A percentile compares a stretch with the other conserved stretches of the same genome.
These are phyloP conservation scores for Sphaerulina vaccinii DNA, from an alignment of 2,329 filamentous ascomycete genomes.

Conservation along the genomic window DNA sequence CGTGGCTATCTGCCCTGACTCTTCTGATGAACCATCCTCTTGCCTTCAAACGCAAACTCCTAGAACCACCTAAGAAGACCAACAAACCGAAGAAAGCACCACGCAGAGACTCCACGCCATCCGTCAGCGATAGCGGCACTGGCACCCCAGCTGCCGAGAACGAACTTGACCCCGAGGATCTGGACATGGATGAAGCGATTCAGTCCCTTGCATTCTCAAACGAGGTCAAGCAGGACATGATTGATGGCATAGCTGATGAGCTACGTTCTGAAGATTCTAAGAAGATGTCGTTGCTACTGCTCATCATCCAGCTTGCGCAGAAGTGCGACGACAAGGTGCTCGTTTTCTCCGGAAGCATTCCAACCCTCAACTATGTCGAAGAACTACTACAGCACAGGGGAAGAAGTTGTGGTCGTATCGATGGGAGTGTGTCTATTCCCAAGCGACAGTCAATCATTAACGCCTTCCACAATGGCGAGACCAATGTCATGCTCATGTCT, in stretches of 20 bases:
- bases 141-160: constrained; percentile 16
- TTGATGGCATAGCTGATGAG: constrained; percentile 37
- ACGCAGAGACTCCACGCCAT: constrained; percentile 8
- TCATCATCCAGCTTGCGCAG: constrained; percentile 67
- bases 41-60: constrained; percentile 52
- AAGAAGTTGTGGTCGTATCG: constrained; percentile 58
- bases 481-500: constrained; percentile 71
- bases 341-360: constrained; percentile 73
- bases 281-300: constrained; percentile 65
- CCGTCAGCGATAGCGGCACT: constrained; percentile 19
- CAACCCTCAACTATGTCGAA: constrained; percentile 68
- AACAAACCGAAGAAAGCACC: neutral
- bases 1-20: constrained; percentile 54
- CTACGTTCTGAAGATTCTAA: constrained; percentile 58
- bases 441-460: constrained; percentile 65
- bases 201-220: constrained; percentile 39
- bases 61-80: constrained; percentile 39
- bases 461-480: constrained; percentile 62
- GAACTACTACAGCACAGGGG: constrained; percentile 52
- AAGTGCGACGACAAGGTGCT: constrained; percentile 69
- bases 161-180: constrained; percentile 26
- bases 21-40: constrained; percentile 60
- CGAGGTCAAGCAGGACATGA: constrained; percentile 39
- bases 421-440: constrained; percentile 60
- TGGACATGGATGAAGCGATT: constrained; percentile 32